Conservation (phyloP, 2,329 filamentous ascomycete genomes). For the Aspergillus terreus region DNA sequence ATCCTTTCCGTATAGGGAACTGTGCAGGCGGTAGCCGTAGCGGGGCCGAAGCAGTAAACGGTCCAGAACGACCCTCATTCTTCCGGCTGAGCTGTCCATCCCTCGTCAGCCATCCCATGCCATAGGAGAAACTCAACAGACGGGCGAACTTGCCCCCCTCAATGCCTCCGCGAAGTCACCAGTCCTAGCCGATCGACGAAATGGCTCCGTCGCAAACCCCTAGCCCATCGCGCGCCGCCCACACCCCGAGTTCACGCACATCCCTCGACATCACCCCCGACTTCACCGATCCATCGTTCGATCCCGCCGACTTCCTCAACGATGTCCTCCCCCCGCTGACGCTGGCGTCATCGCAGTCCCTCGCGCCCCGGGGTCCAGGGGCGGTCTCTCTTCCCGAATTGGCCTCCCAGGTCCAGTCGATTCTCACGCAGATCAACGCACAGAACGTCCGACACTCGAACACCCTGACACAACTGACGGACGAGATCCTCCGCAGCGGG, state of each 20-base stretch:
- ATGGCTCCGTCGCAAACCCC: conserved; percentile 21
- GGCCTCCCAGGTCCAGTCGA: conserved; percentile 73
- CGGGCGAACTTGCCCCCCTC: conserved; percentile 3
- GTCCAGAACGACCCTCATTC: too few relatives aligned
- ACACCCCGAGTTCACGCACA: conserved; percentile 30
- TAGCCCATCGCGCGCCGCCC: conserved; percentile 16
- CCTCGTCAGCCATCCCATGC: conserved; percentile 4
- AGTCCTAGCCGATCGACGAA: background rate
- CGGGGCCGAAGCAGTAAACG: too few relatives aligned
- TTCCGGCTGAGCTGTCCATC: too few relatives aligned
- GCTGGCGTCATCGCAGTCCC: conserved; percentile 42
- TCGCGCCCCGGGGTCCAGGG: conserved; percentile 30
- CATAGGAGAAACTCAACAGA: conserved; percentile 7
- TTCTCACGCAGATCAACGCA: conserved; percentile 83
- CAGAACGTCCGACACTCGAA: conserved; percentile 80
- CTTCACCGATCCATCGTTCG: conserved; percentile 74
- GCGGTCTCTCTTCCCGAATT: conserved; percentile 68
- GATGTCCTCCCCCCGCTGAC: conserved; percentile 66
- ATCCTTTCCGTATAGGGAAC: too few relatives aligned
- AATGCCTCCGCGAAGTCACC: background rate
- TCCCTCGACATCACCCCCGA: conserved; percentile 55
- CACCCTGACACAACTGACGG: conserved; percentile 81
- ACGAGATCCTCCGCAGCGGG: conserved; percentile 91
- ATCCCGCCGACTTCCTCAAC: conserved; percentile 83
- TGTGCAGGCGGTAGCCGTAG: too few relatives aligned